phyloP scores from a whole-genome alignment of 2,329 filamentous ascomycete species.

The Massarina eburnea region DNA sequence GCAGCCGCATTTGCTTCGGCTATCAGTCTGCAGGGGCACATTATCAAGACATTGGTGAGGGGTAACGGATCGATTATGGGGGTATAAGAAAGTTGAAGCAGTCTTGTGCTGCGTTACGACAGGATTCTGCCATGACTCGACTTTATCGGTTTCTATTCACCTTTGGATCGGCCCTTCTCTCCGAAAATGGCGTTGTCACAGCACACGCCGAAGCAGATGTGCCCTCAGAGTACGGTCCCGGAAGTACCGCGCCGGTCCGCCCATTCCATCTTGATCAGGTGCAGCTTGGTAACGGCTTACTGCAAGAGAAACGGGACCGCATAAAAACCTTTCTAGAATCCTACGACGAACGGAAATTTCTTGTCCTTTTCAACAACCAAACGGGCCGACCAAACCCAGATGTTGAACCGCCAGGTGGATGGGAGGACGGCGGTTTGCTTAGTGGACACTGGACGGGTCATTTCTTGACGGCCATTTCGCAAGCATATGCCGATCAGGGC shows the following conservation, averaged over 20 bases:
- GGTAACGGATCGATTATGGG: not conserved
- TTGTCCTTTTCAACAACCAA: constrained; percentile 18
- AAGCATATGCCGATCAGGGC: constrained; percentile 14
- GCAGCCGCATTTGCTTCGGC: not conserved
- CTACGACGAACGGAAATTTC: constrained; percentile 18
- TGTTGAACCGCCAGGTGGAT: constrained; percentile 12
- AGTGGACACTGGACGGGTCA: constrained; percentile 17
- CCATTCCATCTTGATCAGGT: constrained; percentile 17
- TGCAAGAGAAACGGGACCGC: constrained; percentile 15
- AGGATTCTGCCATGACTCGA: not conserved
- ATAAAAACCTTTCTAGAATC: constrained; percentile 10
- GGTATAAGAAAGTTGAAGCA: not conserved
- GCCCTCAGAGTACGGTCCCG: not conserved
- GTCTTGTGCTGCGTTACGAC: not conserved
- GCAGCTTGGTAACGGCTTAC: constrained; percentile 13
- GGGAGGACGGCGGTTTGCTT: constrained; percentile 17
- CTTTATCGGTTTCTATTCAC: not conserved
- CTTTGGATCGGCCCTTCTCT: not conserved
- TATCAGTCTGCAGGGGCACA: not conserved
- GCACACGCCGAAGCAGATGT: not conserved
- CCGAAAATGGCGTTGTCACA: not conserved
- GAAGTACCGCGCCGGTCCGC: constrained; percentile 13
- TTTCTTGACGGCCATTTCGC: constrained; percentile 14
- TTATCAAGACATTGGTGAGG: not conserved
- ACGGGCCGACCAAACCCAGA: constrained; percentile 16